Conservation (phyloP, 2,329 filamentous ascomycete genomes). For the Mycosphaerella arachidis region DNA sequence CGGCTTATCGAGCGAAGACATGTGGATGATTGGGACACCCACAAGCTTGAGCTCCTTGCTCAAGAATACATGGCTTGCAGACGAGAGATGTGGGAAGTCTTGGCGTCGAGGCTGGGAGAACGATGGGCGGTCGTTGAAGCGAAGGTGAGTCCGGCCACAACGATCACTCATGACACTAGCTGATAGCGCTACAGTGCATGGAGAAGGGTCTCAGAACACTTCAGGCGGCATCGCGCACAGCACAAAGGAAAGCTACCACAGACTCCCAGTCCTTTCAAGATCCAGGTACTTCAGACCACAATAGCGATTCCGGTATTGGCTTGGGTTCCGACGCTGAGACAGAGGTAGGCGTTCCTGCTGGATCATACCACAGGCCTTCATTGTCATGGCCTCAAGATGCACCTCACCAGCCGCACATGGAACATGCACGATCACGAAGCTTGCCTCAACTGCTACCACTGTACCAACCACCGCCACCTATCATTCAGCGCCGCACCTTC, state of each 20-base stretch:
- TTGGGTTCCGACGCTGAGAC: conserved; percentile 46
- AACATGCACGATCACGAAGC: conserved; percentile 31
- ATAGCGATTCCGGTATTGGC: conserved; percentile 68
- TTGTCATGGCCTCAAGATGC: conserved; percentile 23
- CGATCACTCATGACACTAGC: conserved; percentile 33
- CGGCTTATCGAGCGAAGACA: conserved; percentile 70
- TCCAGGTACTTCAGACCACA: conserved; percentile 40
- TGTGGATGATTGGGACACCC: conserved; percentile 72
- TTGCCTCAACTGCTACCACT: conserved; percentile 33
- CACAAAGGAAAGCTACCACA: conserved; percentile 58
- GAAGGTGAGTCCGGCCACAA: conserved; percentile 59
- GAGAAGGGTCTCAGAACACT: conserved; percentile 78
- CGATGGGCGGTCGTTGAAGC: conserved; percentile 68
- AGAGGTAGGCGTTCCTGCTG: conserved; percentile 26
- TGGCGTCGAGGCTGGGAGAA: conserved; percentile 59
- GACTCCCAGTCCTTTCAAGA: conserved; percentile 29
- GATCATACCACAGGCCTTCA: conserved; percentile 19
- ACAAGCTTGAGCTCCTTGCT: conserved; percentile 69
- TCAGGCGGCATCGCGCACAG: conserved; percentile 63
- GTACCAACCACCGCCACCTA: conserved; percentile 33
- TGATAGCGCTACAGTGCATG: conserved; percentile 60
- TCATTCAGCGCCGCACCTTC: conserved; percentile 16
- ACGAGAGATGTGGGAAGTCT: conserved; percentile 73
- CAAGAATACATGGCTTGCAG: conserved; percentile 75
- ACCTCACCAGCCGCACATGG: conserved; percentile 14